Percentiles rank a stretch among this genome's conserved stretches.
phyloP scores from a whole-genome alignment of 2,329 filamentous ascomycete species.

The Penicillium sp. region DNA sequence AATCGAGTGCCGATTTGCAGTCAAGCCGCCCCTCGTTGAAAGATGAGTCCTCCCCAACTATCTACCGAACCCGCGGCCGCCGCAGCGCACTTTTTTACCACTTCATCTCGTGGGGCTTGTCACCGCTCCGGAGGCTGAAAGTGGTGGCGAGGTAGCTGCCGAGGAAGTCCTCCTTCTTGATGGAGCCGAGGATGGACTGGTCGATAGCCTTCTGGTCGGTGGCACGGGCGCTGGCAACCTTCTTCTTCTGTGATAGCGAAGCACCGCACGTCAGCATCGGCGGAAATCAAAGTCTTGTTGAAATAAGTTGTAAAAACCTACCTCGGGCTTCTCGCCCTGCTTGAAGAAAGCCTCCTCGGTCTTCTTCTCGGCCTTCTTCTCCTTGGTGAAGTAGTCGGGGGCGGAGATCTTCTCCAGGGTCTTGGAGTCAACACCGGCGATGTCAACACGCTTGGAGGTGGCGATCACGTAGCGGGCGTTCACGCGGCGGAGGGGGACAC shows the following conservation, averaged over 20 bases:
- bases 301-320: no score
- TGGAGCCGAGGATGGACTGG: slow-evolving; percentile 88
- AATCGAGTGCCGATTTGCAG: slow-evolving; percentile 34
- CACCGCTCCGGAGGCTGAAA: slow-evolving; percentile 98
- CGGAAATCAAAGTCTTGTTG: no score
- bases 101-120: slow-evolving; percentile 99
- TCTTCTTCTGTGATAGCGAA: slow-evolving; percentile 89
- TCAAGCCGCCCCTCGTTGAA: slow-evolving; percentile 37
- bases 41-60: slow-evolving; percentile 39
- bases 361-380: slow-evolving; percentile 90
- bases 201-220: slow-evolving; percentile 98
- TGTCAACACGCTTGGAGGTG: slow-evolving; percentile 51
- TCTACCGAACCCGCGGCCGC: slow-evolving; percentile 43
- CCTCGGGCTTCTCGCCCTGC: slow-evolving; percentile 97
- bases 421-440: slow-evolving; percentile 73
- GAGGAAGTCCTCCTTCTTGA: slow-evolving; percentile 98
- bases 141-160: slow-evolving; percentile 88
- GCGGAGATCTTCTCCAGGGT: slow-evolving; percentile 79
- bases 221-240: slow-evolving; percentile 83
- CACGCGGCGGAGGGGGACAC: slow-evolving; percentile 85
- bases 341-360: slow-evolving; percentile 99
- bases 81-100: slow-evolving; percentile 65
- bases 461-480: slow-evolving; percentile 53
- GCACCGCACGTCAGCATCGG: not conserved
- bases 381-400: slow-evolving; percentile 92